Evolutionary conservation across 2,329 filamentous ascomycete species (phyloP).

Genomic region (Blumeriella jaapii): DNA sequence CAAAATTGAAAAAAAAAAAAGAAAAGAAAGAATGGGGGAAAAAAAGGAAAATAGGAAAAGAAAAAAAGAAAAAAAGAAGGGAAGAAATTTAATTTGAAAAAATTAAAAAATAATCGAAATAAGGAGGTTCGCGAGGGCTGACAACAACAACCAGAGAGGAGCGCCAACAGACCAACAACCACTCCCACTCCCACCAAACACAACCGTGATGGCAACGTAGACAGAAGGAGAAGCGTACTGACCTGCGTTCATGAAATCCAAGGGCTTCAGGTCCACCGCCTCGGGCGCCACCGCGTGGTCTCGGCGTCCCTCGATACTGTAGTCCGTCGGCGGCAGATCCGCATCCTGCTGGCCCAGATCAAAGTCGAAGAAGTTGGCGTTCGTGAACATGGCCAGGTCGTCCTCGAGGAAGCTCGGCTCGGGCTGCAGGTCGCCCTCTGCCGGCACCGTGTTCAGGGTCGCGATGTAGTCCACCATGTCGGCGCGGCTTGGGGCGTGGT

Average conservation of each 20-base stretch:
- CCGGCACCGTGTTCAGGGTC: slow-evolving; percentile 63
- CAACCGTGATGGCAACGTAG: not conserved
- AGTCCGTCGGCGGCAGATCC: slow-evolving; percentile 35
- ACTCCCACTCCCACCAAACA: not conserved
- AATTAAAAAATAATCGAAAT: too few species aligned
- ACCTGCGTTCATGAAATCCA: slow-evolving; percentile 11
- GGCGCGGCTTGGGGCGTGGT: slow-evolving; percentile 64
- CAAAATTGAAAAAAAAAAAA: not conserved
- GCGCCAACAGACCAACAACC: not conserved
- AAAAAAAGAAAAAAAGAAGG: too few species aligned
- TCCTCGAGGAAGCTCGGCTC: slow-evolving; percentile 49
- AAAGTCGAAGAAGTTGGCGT: slow-evolving; percentile 72
- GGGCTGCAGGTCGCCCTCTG: slow-evolving; percentile 48
- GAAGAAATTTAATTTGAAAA: too few species aligned
- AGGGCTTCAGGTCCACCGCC: slow-evolving; percentile 12
- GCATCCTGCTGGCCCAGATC: slow-evolving; percentile 53
- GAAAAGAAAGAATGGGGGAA: not conserved
- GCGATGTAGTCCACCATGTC: slow-evolving; percentile 87
- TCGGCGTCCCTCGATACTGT: slow-evolving; percentile 9
- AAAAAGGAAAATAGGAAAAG: too few species aligned
- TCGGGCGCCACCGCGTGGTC: slow-evolving; percentile 4
- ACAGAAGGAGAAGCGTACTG: not conserved
- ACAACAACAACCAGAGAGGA: not conserved
- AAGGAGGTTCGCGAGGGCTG: too few species aligned
- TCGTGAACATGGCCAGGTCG: slow-evolving; percentile 69